These are phyloP conservation scores for Forsythia viridissima DNA, from an alignment of 257 asterid genomes.

Conservation along the genomic window DNA sequence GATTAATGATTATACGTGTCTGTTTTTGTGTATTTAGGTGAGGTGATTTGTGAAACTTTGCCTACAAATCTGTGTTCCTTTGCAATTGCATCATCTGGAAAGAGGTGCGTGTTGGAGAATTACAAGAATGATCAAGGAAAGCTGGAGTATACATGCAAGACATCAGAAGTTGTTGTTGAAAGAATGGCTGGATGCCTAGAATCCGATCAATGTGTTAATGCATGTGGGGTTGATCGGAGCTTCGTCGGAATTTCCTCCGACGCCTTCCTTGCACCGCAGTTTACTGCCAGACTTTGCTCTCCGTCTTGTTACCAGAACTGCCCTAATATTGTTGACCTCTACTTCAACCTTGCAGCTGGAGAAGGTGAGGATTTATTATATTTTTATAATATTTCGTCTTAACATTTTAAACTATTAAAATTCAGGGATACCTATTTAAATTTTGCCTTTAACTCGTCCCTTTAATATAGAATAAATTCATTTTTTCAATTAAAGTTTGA, in stretches of 20 bases:
- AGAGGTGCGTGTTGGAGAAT: constrained; percentile 71
- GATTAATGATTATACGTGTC: background rate
- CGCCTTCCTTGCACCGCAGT: constrained; percentile 51
- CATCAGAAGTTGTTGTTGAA: constrained; percentile 63
- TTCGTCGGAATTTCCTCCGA: constrained; percentile 82
- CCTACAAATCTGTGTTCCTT: constrained; percentile 53
- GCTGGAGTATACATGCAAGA: constrained; percentile 49
- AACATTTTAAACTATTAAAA: background rate
- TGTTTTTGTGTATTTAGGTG: constrained; percentile 32
- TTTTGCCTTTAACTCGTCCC: background rate
- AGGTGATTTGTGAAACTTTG: constrained; percentile 65
- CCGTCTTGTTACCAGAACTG: constrained; percentile 59
- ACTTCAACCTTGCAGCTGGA: constrained; percentile 70
- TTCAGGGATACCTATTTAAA: too few relatives aligned
- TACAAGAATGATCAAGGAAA: constrained; percentile 29
- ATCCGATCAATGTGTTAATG: constrained; percentile 56
- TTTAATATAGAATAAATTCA: background rate
- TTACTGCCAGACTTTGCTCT: constrained; percentile 64
- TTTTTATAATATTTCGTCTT: background rate
- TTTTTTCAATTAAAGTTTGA: background rate
- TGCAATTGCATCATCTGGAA: constrained; percentile 62
- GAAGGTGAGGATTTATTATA: constrained; percentile 53
- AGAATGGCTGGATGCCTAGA: constrained; percentile 56
- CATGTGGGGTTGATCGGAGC: constrained; percentile 64
- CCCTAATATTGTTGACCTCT: constrained; percentile 74